A percentile compares a stretch with the other conserved stretches of the same genome.
These are phyloP conservation scores for Gastrodia elata DNA, from an alignment of 106 monocot species.

Conservation along the genomic window DNA sequence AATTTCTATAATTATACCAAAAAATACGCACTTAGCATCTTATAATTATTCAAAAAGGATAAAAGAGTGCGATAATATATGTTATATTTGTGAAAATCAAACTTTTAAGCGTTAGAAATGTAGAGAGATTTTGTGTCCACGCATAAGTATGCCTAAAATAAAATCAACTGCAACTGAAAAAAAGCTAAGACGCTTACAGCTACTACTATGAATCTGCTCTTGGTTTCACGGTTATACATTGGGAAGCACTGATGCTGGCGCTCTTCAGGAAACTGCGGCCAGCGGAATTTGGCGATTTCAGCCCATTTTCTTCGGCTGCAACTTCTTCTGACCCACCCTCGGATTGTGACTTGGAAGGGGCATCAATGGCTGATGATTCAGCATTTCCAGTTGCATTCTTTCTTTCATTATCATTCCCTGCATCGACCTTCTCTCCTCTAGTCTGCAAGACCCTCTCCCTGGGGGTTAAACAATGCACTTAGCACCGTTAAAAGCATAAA, in stretches of 20 bases:
- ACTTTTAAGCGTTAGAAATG: too few relatives aligned
- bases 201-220: conserved; percentile 25
- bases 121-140: too few relatives aligned
- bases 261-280: conserved; percentile 75
- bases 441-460: conserved; percentile 62
- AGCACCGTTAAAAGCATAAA: not conserved
- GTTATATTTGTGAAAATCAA: too few relatives aligned
- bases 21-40: too few relatives aligned
- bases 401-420: conserved; percentile 26
- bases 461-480: not conserved
- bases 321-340: conserved; percentile 24
- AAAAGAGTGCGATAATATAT: too few relatives aligned
- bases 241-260: conserved; percentile 81
- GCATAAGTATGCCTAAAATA: too few relatives aligned
- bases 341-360: conserved; percentile 26
- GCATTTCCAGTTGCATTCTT: conserved; percentile 19
- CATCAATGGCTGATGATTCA: conserved; percentile 13
- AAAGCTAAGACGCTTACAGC: conserved; percentile 47
- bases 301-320: conserved; percentile 26
- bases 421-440: conserved; percentile 27
- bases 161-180: too few relatives aligned
- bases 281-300: conserved; percentile 38
- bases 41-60: too few relatives aligned
- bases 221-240: conserved; percentile 48
- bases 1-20: too few relatives aligned